Conservation (phyloP, 1,139 yeast genomes). For the Suzukiozyma palmioleophila region DNA sequence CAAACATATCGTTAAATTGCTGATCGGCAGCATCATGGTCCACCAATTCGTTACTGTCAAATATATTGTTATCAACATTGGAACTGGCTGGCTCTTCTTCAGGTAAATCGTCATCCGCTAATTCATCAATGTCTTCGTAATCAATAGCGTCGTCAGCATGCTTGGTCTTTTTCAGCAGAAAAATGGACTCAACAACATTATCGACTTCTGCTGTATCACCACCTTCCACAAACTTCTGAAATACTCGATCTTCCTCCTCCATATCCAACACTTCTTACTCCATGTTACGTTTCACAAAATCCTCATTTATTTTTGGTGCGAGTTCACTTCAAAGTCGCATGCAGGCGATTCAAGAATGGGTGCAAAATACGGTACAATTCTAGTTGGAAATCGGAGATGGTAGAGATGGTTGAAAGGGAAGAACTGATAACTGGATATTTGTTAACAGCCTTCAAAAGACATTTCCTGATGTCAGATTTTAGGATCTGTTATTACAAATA, state of each 20-base stretch:
- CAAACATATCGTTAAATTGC: constrained; percentile 50
- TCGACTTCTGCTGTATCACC: constrained; percentile 26
- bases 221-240: constrained; percentile 15
- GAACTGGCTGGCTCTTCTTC: constrained; percentile 31
- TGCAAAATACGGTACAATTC: too few relatives aligned
- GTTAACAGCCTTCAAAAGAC: too few relatives aligned
- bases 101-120: constrained; percentile 75
- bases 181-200: constrained; percentile 36
- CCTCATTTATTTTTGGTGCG: background rate
- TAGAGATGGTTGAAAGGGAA: too few relatives aligned
- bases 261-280: background rate
- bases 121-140: constrained; percentile 90
- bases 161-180: constrained; percentile 36
- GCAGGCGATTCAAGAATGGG: too few relatives aligned
- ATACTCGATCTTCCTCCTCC: constrained; percentile 11
- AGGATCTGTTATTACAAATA: too few relatives aligned
- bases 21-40: constrained; percentile 36
- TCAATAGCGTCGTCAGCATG: constrained; percentile 96
- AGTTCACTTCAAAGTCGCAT: too few relatives aligned
- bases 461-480: too few relatives aligned
- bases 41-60: constrained; percentile 23
- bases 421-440: too few relatives aligned
- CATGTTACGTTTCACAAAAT: too few relatives aligned
- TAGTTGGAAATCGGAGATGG: too few relatives aligned
- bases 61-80: constrained; percentile 14